A percentile compares a stretch with the other conserved stretches of the same genome.
Conservation (phyloP, 257 asterid species). For the Capsicum baccatum region DNA sequence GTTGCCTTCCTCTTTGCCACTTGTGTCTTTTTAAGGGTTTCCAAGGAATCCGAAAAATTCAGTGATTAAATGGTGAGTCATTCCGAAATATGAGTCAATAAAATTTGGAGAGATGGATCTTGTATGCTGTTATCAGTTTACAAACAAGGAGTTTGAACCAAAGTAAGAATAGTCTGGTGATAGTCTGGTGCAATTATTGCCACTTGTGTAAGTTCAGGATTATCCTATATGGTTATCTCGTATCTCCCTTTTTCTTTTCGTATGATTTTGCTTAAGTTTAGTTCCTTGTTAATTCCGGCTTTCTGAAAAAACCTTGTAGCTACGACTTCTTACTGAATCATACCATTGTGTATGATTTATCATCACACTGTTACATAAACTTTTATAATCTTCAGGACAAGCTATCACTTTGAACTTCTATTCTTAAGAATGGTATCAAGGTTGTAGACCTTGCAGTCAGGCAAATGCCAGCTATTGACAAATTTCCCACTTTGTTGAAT, state of each 20-base stretch:
- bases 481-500: not conserved
- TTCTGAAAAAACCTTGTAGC: not conserved
- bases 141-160: not conserved
- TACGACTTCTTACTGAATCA: not conserved
- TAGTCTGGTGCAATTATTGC: not conserved
- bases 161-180: not conserved
- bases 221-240: too few species aligned
- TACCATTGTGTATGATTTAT: not conserved
- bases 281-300: not conserved
- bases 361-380: not conserved
- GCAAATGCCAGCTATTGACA: not conserved
- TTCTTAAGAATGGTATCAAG: not conserved
- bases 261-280: not conserved
- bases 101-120: slow-evolving; percentile 25
- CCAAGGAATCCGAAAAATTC: not conserved
- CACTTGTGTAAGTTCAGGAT: not conserved
- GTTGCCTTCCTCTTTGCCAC: not conserved
- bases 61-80: not conserved
- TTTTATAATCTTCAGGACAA: not conserved
- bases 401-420: not conserved
- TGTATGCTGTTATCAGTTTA: not conserved
- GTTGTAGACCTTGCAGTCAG: slow-evolving; percentile 16
- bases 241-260: too few species aligned
- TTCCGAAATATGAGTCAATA: not conserved
- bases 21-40: not conserved